These are phyloP conservation scores for Aristolochia contorta DNA, from an alignment of 164 flowering plant genomes.

Conservation along the genomic window DNA sequence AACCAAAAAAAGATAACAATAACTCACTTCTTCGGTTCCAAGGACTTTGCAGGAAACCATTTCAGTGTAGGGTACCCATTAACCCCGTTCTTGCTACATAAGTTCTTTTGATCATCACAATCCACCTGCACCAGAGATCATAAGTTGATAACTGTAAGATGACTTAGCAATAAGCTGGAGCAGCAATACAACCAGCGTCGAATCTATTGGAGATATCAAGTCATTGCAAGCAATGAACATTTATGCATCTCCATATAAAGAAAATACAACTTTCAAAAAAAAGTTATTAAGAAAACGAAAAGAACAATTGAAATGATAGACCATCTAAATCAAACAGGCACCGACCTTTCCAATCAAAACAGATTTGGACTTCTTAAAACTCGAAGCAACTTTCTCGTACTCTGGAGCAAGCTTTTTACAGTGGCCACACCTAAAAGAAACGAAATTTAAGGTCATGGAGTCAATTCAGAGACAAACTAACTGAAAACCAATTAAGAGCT, in stretches of 20 bases:
- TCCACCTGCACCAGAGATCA: conserved; percentile 49
- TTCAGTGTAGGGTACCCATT: conserved; percentile 89
- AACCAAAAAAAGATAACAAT: background rate
- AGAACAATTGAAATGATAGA: background rate
- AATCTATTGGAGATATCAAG: no score
- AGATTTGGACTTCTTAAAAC: conserved; percentile 85
- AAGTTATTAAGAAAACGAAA: background rate
- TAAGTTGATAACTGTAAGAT: background rate
- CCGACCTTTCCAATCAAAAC: conserved; percentile 86
- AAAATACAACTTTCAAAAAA: background rate
- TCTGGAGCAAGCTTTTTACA: conserved; percentile 99
- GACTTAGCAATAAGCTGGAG: background rate
- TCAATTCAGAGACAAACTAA: no score
- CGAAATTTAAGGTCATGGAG: background rate
- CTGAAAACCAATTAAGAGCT: no score
- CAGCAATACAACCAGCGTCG: no score
- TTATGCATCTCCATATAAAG: background rate
- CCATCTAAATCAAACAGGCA: background rate
- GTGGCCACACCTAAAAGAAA: conserved; percentile 82
- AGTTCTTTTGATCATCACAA: conserved; percentile 85
- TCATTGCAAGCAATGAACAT: no score
- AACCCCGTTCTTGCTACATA: conserved; percentile 77
- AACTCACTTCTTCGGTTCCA: conserved; percentile 86
- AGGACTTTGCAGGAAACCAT: conserved; percentile 94
- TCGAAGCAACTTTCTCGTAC: conserved; percentile 82